Evolutionary conservation across 2,329 filamentous ascomycete genomes (phyloP).

Genomic region (Fusarium sp.): DNA sequence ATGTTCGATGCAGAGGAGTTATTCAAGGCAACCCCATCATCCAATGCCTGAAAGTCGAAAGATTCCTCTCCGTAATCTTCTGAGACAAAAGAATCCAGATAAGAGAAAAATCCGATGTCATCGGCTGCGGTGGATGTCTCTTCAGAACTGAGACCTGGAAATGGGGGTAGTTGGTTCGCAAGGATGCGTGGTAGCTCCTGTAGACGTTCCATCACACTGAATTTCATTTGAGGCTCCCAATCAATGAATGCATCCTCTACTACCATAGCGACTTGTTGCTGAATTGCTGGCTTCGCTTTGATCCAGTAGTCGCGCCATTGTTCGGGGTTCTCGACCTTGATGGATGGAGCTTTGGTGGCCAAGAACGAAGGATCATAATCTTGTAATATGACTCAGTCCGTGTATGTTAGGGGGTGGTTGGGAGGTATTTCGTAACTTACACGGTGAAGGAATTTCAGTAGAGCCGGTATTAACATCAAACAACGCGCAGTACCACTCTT

Average conservation of each 20-base stretch:
- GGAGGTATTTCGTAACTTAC: conserved; percentile 30
- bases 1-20: background rate
- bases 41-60: conserved; percentile 11
- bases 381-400: conserved; percentile 1
- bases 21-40: background rate
- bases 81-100: conserved; percentile 3
- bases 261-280: conserved; percentile 7
- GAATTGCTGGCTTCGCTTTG: conserved; percentile 24
- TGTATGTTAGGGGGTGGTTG: no score
- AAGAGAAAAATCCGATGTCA: conserved; percentile 2
- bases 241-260: conserved; percentile 21
- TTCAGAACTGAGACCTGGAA: conserved; percentile 29
- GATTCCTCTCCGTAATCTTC: conserved; percentile 1
- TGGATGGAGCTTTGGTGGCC: background rate
- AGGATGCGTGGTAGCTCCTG: conserved; percentile 26
- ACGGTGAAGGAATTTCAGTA: conserved; percentile 42
- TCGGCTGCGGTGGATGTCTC: conserved; percentile 25
- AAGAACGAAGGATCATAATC: conserved; percentile 24
- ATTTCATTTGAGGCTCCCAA: conserved; percentile 20
- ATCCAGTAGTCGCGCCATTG: conserved; percentile 24
- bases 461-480: conserved; percentile 36
- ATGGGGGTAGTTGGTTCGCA: conserved; percentile 7
- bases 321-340: conserved; percentile 12
- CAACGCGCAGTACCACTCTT: conserved; percentile 37
- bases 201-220: conserved; percentile 15